A percentile compares a stretch with the other conserved stretches of the same genome.
These are phyloP conservation scores for Castanea crenata DNA, from an alignment of 306 rosid species.

Conservation along the genomic window DNA sequence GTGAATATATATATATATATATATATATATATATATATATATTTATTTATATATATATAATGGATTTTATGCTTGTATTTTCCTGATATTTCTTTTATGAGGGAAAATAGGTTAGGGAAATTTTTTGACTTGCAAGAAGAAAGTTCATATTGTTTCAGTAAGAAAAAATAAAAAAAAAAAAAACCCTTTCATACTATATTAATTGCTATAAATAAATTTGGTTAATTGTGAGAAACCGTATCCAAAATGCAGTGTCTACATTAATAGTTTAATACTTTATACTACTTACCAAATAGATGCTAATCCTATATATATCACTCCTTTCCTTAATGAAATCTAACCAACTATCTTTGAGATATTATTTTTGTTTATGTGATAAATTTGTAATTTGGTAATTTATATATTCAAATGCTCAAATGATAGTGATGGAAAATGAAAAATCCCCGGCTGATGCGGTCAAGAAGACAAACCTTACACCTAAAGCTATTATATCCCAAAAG, in stretches of 20 bases:
- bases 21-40: too few species aligned
- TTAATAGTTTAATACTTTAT: not conserved
- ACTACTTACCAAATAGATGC: not conserved
- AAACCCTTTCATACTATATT: not conserved
- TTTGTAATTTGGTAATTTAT: not conserved
- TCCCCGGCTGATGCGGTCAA: constrained; percentile 17
- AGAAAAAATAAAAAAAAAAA: not conserved
- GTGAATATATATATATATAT: too few species aligned
- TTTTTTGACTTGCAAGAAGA: not conserved
- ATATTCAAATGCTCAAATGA: constrained; percentile 24
- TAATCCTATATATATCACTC: not conserved
- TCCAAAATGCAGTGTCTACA: too few species aligned
- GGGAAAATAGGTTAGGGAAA: not conserved
- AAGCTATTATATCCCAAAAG: constrained; percentile 66
- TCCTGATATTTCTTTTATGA: not conserved
- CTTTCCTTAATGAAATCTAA: not conserved
- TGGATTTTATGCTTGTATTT: not conserved
- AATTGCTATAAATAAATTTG: not conserved
- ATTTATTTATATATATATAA: too few species aligned
- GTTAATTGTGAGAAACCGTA: too few species aligned
- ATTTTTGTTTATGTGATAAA: not conserved
- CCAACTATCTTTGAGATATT: not conserved
- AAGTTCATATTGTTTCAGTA: not conserved
- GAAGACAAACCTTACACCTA: constrained; percentile 53
- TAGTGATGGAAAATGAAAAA: constrained; percentile 53